Evolutionary conservation across 192 early-diverging fungal genomes (phyloP).

Genomic region (Mortierella hygrophila): DNA sequence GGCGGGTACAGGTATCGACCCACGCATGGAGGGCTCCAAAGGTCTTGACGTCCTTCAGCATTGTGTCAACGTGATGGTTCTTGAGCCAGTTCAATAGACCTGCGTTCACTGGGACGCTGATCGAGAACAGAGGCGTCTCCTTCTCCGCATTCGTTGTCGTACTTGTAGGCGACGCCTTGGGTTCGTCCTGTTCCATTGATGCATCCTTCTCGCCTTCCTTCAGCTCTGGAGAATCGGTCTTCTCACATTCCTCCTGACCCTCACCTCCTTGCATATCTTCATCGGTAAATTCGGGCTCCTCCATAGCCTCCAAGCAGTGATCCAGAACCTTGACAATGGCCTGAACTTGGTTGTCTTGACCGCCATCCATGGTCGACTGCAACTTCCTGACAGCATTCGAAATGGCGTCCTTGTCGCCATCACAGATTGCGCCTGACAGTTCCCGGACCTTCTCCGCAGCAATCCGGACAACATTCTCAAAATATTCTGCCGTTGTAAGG

Average conservation of each 20-base stretch:
- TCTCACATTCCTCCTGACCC: background rate
- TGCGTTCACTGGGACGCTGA: constrained; percentile 27
- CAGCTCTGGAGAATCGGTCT: background rate
- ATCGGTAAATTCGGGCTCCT: constrained; percentile 10
- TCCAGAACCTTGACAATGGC: constrained; percentile 16
- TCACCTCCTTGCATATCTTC: constrained; percentile 2
- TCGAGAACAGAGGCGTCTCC: background rate
- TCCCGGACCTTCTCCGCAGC: constrained; percentile 27
- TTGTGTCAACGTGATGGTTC: constrained; percentile 25
- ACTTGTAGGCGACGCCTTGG: background rate
- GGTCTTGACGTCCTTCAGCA: constrained; percentile 32
- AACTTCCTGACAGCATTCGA: constrained; percentile 15
- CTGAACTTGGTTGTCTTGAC: background rate
- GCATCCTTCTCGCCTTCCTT: background rate
- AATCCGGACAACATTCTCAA: constrained; percentile 12
- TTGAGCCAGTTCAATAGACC: constrained; percentile 35
- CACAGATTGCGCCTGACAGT: constrained; percentile 26
- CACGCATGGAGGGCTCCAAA: constrained; percentile 44
- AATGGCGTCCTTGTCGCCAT: constrained; percentile 18
- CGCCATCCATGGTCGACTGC: background rate
- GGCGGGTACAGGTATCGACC: constrained; percentile 26
- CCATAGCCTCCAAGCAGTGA: constrained; percentile 35
- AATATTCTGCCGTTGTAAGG: constrained; percentile 18
- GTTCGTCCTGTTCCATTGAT: background rate
- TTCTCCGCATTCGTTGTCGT: background rate